Evolutionary conservation across 257 asterid genomes (phyloP), one percentile per base, ranked within the genome.

Genomic region (Solanum infundibuliforme): DNA sequence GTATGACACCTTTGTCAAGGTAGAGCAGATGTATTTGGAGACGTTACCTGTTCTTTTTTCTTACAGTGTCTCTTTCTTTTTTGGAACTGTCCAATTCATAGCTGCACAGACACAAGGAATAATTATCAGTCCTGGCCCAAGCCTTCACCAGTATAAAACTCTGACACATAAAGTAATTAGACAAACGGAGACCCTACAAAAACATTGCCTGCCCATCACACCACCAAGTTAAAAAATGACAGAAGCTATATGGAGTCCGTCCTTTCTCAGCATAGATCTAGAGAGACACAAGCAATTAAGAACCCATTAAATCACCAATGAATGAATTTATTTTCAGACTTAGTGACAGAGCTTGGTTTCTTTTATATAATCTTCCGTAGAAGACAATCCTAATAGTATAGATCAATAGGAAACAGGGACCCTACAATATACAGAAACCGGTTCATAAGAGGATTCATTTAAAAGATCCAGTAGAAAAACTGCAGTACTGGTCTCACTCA

Each of bases 41-140:
- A 85, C 66, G 60, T 83, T 90, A 94, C 99, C 98, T 94, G 91
- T 94, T 96, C 89, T 81, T 95, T 88, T 94, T 92, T 91, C 85
- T 90, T 72, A 93, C 86, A 16, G 87, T 27, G 31, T 90, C 89
- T 89, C 99, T 93, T 90, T 95, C 99, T 81, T 87, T 90, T 90
- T 88, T 91, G 52, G 98, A 91, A 89, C 98, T 95, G 88, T 92
- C 93, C 84, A 96, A 66, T 74, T 94, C 96, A 92, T 94, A 95
- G 92, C 98, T 96, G 94, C 85, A 88, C 86, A 75, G 55, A 87
- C 23, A 86, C 58, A 69, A 48, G 76, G 71, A 87, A 60, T 72
- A 43, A 46, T 29, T 46, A 81, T 48, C 85, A 81, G 85, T 12
- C 13, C 41, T 48, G 18, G 9, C 41, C 85, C 69, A 29, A 81